Evolutionary conservation across 163 green algal species (phyloP).

Genomic region (Chlamydomonas reinhardtii): DNA sequence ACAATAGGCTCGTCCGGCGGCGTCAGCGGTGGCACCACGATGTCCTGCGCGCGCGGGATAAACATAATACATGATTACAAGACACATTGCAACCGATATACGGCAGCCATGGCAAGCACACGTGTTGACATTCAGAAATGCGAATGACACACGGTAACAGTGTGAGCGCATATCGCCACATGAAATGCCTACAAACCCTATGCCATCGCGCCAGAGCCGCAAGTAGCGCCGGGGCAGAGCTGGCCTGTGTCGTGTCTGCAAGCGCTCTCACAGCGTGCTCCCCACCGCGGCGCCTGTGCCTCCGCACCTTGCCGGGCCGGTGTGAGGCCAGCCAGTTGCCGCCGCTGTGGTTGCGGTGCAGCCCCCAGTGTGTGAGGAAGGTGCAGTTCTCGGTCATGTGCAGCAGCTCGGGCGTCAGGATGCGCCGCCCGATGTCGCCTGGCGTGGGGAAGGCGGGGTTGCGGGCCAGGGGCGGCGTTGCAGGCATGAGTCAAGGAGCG

Average conservation of each 20-base stretch:
- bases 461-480: background rate
- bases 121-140: too few species aligned
- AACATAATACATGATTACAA: background rate
- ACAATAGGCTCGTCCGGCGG: constrained; percentile 33
- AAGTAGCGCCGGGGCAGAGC: too few species aligned
- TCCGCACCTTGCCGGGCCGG: constrained; percentile 25
- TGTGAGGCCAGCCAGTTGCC: constrained; percentile 14
- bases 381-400: constrained; percentile 5
- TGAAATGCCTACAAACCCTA: too few species aligned
- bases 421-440: constrained; percentile 10
- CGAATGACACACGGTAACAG: too few species aligned
- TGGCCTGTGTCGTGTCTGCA: too few species aligned
- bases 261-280: too few species aligned
- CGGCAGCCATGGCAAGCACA: too few species aligned
- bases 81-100: too few species aligned
- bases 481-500: too few species aligned
- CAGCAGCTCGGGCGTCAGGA: background rate
- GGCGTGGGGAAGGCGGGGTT: background rate
- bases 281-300: too few species aligned
- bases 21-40: constrained; percentile 27
- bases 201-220: too few species aligned
- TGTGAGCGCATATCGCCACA: too few species aligned
- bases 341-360: constrained; percentile 3
- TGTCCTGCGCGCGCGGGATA: constrained; percentile 7
- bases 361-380: constrained; percentile 29